A percentile compares a stretch with the other conserved stretches of the same genome.
phyloP scores from a whole-genome alignment of 768 basidiomycete genomes.

The Calocera viscosa region DNA sequence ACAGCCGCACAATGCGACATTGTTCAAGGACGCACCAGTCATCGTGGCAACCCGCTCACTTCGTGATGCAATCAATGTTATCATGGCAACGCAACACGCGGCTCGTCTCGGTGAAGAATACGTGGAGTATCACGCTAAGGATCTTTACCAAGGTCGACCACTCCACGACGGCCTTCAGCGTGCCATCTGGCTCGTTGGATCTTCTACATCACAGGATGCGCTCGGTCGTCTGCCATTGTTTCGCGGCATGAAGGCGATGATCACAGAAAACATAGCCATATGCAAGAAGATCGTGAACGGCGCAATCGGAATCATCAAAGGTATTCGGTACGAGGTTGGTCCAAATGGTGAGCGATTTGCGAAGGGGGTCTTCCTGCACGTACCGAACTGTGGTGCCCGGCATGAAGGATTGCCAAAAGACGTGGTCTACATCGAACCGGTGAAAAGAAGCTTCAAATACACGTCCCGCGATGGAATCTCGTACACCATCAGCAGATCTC shows the following conservation, averaged over 20 bases:
- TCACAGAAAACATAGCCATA: conserved; percentile 11
- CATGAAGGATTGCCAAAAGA: neutral
- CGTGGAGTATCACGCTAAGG: too few relatives aligned
- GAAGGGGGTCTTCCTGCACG: neutral
- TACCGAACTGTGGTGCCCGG: neutral
- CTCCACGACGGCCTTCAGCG: neutral
- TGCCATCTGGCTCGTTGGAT: neutral
- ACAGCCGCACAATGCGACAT: too few relatives aligned
- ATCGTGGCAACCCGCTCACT: too few relatives aligned
- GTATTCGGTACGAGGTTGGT: neutral
- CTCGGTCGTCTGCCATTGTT: neutral
- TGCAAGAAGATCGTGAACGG: conserved; percentile 1
- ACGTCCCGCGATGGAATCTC: neutral
- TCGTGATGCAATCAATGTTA: too few relatives aligned
- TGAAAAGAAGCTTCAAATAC: neutral
- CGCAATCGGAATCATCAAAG: neutral
- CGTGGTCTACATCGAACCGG: neutral
- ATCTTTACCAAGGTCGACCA: neutral
- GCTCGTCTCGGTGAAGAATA: too few relatives aligned
- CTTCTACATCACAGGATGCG: neutral
- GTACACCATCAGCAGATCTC: neutral
- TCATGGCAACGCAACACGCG: too few relatives aligned
- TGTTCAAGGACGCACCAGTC: too few relatives aligned
- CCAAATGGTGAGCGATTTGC: neutral
- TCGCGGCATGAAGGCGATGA: conserved; percentile 6